Evolutionary conservation across 2,329 filamentous ascomycete genomes (phyloP).

Genomic region (Pestalotiopsis sp.): DNA sequence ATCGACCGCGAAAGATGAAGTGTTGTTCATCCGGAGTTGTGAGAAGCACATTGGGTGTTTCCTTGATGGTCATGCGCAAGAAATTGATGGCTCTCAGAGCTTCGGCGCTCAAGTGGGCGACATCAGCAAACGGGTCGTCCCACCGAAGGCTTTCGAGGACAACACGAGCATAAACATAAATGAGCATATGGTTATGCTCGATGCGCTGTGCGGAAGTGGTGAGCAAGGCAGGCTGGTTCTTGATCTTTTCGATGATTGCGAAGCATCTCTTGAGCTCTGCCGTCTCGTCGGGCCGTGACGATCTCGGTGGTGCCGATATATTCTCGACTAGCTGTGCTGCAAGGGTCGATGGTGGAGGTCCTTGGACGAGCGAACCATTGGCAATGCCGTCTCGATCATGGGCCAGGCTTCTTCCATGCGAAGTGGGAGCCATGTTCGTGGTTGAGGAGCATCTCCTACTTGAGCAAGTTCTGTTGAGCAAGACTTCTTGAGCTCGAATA

Average conservation of each 20-base stretch:
- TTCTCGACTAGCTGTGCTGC: constrained; percentile 86
- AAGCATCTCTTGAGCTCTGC: constrained; percentile 76
- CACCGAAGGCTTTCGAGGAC: constrained; percentile 70
- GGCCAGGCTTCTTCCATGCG: constrained; percentile 27
- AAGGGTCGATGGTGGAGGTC: constrained; percentile 74
- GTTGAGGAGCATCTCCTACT: not conserved
- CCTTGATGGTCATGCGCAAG: constrained; percentile 71
- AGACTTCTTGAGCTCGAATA: not conserved
- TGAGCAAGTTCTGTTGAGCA: not conserved
- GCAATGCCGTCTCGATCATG: constrained; percentile 24
- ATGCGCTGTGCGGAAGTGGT: constrained; percentile 66
- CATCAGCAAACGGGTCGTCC: constrained; percentile 69
- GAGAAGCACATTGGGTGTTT: constrained; percentile 70
- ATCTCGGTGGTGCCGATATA: constrained; percentile 66
- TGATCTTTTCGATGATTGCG: constrained; percentile 55
- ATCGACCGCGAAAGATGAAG: constrained; percentile 55
- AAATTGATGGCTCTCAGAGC: constrained; percentile 76
- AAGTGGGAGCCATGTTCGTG: constrained; percentile 29
- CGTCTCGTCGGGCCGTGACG: constrained; percentile 65
- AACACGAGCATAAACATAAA: constrained; percentile 81
- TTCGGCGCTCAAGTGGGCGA: constrained; percentile 56
- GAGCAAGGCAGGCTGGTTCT: constrained; percentile 53
- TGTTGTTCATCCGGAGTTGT: constrained; percentile 40
- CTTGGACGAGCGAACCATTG: constrained; percentile 25
- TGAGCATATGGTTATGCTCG: constrained; percentile 80